phyloP scores from a whole-genome alignment of 306 rosid species.

The Carpinus viminea region DNA sequence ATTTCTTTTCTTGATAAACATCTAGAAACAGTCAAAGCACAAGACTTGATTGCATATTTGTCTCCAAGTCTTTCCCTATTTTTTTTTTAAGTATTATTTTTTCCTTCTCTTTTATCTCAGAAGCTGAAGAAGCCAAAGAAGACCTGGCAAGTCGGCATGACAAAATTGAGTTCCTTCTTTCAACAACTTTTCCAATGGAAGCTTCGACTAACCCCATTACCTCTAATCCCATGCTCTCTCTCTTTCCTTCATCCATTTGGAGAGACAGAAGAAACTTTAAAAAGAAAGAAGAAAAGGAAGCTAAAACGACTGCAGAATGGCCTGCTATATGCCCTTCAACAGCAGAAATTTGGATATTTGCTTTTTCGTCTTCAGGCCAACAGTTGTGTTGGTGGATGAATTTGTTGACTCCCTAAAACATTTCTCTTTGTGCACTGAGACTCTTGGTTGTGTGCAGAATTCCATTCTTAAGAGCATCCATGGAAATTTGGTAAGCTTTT shows the following conservation, averaged over 20 bases:
- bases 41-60: background rate
- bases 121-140: constrained; percentile 25
- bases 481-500: constrained; percentile 62
- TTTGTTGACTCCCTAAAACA: constrained; percentile 58
- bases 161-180: background rate
- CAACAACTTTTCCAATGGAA: constrained; percentile 9
- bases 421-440: constrained; percentile 56
- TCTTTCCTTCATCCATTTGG: background rate
- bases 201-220: background rate
- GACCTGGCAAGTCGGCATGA: constrained; percentile 28
- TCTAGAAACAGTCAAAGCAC: background rate
- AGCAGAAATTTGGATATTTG: constrained; percentile 54
- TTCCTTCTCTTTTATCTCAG: background rate
- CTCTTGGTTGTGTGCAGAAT: constrained; percentile 77
- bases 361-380: constrained; percentile 74
- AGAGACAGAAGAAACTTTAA: background rate
- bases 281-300: background rate
- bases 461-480: constrained; percentile 83
- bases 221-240: background rate
- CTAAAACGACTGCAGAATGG: constrained; percentile 31
- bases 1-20: background rate
- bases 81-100: too few relatives aligned
- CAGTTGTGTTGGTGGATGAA: constrained; percentile 57
- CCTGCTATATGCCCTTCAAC: constrained; percentile 68
- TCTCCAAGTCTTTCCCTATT: constrained; percentile 1